Conservation (phyloP, 148 eudicot genomes). For the Vaccinium vitisidaea region DNA sequence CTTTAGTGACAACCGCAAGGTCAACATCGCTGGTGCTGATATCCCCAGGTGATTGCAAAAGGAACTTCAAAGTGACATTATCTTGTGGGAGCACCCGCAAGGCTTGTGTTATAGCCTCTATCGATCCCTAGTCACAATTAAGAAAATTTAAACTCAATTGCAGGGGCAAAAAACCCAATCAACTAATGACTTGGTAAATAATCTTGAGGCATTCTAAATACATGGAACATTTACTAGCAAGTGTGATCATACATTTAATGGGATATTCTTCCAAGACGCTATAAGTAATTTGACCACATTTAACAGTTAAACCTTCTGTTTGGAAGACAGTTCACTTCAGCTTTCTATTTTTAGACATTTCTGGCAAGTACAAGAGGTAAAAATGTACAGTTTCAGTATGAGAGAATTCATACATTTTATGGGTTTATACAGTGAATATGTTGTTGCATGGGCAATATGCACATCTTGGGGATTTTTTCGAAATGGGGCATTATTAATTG, state of each 20-base stretch:
- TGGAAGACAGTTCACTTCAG: not conserved
- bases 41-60: slow-evolving; percentile 92
- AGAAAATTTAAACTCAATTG: slow-evolving; percentile 10
- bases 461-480: not conserved
- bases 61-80: slow-evolving; percentile 77
- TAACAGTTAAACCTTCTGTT: not conserved
- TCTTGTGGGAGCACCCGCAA: slow-evolving; percentile 88
- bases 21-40: slow-evolving; percentile 86
- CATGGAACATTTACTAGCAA: not conserved
- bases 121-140: slow-evolving; percentile 64
- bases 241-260: not conserved
- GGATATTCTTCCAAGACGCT: not conserved
- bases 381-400: not conserved
- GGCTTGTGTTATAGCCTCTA: slow-evolving; percentile 89
- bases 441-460: not conserved
- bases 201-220: not conserved
- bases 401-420: not conserved
- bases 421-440: slow-evolving; percentile 5
- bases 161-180: not conserved
- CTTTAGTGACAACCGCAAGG: slow-evolving; percentile 87
- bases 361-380: not conserved
- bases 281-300: not conserved
- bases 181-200: not conserved
- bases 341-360: not conserved
- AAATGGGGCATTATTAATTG: slow-evolving; percentile 7